phyloP scores from a whole-genome alignment of 345 rosid species.

The Luvunga scandens region DNA sequence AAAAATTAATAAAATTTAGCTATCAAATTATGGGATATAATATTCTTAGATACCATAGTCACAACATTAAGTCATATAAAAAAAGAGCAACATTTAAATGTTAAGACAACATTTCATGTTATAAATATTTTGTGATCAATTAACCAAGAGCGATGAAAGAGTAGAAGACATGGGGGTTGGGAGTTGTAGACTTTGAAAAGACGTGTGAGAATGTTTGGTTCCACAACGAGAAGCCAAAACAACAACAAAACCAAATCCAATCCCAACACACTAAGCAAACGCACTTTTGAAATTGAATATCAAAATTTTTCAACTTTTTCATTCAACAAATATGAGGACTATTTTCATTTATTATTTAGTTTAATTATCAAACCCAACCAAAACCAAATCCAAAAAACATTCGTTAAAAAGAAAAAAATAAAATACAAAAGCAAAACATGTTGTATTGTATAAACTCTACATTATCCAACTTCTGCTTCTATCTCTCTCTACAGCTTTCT shows the following conservation, averaged over 20 bases:
- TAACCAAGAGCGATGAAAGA: not conserved
- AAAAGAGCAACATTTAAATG: no score
- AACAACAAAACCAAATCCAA: not conserved
- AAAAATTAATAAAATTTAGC: no score
- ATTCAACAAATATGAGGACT: not conserved
- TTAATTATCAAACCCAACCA: not conserved
- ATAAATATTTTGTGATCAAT: no score
- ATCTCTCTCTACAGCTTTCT: not conserved
- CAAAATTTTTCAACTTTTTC: not conserved
- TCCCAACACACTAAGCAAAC: no score
- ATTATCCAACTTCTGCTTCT: conserved; percentile 16
- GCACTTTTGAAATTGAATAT: no score
- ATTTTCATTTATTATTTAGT: not conserved
- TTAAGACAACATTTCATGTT: no score
- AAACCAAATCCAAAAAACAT: not conserved
- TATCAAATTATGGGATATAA: no score
- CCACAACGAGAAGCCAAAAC: not conserved
- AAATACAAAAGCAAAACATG: not conserved
- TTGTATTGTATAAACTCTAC: not conserved
- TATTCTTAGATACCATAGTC: no score
- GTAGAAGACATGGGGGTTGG: no score
- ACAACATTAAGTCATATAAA: no score
- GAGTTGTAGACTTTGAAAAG: not conserved
- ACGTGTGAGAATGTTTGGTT: not conserved
- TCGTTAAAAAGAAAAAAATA: not conserved